Conservation (phyloP, 148 eudicot genomes). For the Agrostemma githago region DNA sequence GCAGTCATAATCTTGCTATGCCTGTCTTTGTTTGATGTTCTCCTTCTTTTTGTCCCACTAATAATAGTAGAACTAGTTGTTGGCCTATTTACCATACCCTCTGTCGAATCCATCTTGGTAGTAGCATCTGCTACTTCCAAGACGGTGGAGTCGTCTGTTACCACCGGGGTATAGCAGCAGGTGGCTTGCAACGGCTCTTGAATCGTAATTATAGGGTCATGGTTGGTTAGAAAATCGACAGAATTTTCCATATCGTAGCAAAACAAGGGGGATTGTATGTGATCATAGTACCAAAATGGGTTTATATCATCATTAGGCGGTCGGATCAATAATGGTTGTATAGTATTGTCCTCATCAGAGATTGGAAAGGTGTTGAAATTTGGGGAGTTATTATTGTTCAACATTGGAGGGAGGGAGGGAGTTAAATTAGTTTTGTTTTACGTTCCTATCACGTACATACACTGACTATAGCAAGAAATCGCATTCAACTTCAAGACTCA, state of each 20-base stretch:
- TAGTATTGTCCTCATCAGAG: slow-evolving; percentile 16
- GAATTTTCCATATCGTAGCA: slow-evolving; percentile 18
- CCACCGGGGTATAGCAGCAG: background rate
- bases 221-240: slow-evolving; percentile 13
- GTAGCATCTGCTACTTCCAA: slow-evolving; percentile 3
- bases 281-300: slow-evolving; percentile 15
- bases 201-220: slow-evolving; percentile 20
- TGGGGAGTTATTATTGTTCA: slow-evolving; percentile 13
- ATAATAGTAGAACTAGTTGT: background rate
- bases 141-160: slow-evolving; percentile 16
- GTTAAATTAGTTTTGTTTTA: background rate
- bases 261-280: slow-evolving; percentile 18
- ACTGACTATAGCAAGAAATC: slow-evolving; percentile 17
- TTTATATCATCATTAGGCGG: slow-evolving; percentile 11
- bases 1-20: slow-evolving; percentile 77
- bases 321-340: background rate
- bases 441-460: slow-evolving; percentile 9
- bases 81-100: slow-evolving; percentile 14
- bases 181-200: slow-evolving; percentile 24
- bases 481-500: background rate
- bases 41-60: slow-evolving; percentile 20
- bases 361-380: slow-evolving; percentile 9
- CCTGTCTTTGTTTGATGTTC: slow-evolving; percentile 49
- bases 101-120: slow-evolving; percentile 16
- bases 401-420: too few species aligned